Evolutionary conservation across 2,329 filamentous ascomycete genomes (phyloP).

Genomic region (Colletotrichum godetiae): DNA sequence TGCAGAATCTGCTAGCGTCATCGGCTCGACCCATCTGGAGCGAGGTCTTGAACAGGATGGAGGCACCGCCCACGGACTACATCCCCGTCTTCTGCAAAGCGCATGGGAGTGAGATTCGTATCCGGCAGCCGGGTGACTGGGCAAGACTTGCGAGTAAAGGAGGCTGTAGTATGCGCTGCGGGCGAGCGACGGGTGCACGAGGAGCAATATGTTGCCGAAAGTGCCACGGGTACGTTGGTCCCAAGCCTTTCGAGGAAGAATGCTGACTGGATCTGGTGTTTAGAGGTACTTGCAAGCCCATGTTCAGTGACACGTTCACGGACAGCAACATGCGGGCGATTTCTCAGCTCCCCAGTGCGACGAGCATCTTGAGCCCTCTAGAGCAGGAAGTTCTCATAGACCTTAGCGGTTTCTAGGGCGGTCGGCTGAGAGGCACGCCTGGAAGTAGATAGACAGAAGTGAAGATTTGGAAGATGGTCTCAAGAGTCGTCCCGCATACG

Average conservation of each 20-base stretch:
- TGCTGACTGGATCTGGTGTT: neutral
- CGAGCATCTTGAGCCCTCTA: neutral
- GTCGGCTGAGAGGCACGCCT: neutral
- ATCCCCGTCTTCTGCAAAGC: conserved; percentile 73
- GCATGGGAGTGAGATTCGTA: conserved; percentile 63
- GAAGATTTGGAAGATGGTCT: neutral
- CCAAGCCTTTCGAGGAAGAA: neutral
- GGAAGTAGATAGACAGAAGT: neutral
- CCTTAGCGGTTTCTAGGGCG: neutral
- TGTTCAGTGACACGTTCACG: neutral
- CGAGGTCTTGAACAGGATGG: conserved; percentile 57
- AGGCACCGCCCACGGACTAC: conserved; percentile 44
- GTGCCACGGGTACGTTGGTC: neutral
- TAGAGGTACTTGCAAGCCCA: neutral
- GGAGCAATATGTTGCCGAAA: neutral
- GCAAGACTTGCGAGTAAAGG: conserved; percentile 34
- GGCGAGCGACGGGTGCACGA: neutral
- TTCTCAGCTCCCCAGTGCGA: neutral
- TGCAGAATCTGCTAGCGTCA: conserved; percentile 56
- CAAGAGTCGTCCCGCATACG: neutral
- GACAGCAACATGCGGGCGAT: neutral
- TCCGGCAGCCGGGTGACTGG: conserved; percentile 68
- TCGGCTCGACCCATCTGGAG: conserved; percentile 57
- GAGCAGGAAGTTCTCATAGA: conserved; percentile 1
- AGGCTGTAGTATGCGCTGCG: conserved; percentile 2